A percentile compares a stretch with the other conserved stretches of the same genome.
These are phyloP conservation scores for Xylaria sp. DNA, from an alignment of 2,329 filamentous ascomycete species.

Conservation along the genomic window DNA sequence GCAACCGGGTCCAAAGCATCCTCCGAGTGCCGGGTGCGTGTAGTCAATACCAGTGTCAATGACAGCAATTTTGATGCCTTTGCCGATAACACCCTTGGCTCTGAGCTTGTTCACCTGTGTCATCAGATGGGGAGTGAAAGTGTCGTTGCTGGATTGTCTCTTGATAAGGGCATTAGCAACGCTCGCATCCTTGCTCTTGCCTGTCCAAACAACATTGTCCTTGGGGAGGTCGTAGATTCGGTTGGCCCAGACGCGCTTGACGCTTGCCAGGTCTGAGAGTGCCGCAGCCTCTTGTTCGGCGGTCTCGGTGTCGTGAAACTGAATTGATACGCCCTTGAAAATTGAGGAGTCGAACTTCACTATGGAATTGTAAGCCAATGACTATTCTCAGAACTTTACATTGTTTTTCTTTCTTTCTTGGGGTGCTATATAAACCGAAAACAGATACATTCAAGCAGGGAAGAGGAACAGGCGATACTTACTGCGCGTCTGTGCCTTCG, in stretches of 20 bases:
- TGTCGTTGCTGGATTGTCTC: constrained; percentile 51
- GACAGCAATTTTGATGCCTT: constrained; percentile 63
- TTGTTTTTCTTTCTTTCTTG: neutral
- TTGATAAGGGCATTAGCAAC: constrained; percentile 44
- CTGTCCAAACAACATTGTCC: constrained; percentile 55
- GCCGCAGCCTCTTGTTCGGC: constrained; percentile 56
- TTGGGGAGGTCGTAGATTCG: constrained; percentile 57
- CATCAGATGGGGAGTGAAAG: constrained; percentile 64
- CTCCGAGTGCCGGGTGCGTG: constrained; percentile 70
- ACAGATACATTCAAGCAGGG: neutral
- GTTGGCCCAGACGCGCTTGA: constrained; percentile 63
- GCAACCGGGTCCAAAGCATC: constrained; percentile 69
- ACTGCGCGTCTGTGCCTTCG: constrained; percentile 56
- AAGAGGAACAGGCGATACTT: constrained; percentile 17
- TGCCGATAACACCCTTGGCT: constrained; percentile 59
- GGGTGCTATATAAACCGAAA: neutral
- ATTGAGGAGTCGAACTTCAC: constrained; percentile 61
- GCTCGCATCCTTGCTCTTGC: constrained; percentile 51
- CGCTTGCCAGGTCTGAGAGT: constrained; percentile 55
- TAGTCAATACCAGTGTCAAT: constrained; percentile 71
- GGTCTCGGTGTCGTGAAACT: constrained; percentile 59
- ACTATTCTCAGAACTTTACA: neutral
- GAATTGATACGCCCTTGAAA: constrained; percentile 65
- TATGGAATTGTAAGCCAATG: constrained; percentile 20
- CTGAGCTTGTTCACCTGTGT: constrained; percentile 65